Percentiles rank a stretch among this genome's conserved stretches.
Conservation (phyloP, 306 rosid genomes). For the Datisca glomerata region DNA sequence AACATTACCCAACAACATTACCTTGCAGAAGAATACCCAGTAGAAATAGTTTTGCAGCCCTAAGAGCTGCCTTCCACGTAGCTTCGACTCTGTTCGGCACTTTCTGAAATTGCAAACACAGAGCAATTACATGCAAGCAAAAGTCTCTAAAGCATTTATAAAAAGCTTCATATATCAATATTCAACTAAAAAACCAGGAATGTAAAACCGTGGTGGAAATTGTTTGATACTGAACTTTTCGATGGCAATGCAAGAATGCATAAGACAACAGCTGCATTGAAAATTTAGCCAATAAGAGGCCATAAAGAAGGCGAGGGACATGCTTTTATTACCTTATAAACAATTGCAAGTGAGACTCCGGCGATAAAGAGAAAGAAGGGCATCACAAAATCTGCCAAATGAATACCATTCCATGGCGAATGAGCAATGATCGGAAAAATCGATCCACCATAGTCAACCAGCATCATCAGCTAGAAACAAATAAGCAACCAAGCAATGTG, state of each 20-base stretch:
- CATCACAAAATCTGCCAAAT: conserved; percentile 78
- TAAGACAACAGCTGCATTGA: not conserved
- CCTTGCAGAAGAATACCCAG: conserved; percentile 87
- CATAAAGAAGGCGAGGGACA: too few relatives aligned
- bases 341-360: conserved; percentile 69
- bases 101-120: conserved; percentile 27
- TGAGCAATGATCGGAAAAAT: conserved; percentile 60
- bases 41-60: conserved; percentile 45
- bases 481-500: not conserved
- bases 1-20: conserved; percentile 11
- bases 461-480: conserved; percentile 60
- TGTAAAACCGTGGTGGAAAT: too few relatives aligned
- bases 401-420: conserved; percentile 77
- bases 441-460: conserved; percentile 70
- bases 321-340: conserved; percentile 60
- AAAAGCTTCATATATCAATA: too few relatives aligned
- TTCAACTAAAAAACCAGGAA: too few relatives aligned
- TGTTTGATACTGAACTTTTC: too few relatives aligned
- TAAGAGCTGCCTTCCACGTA: conserved; percentile 42
- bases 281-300: not conserved
- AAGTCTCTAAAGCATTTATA: too few relatives aligned
- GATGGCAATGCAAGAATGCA: not conserved
- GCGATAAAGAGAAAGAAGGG: conserved; percentile 80
- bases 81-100: conserved; percentile 39
- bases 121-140: too few relatives aligned